Conservation (phyloP, 2,329 filamentous ascomycete species). For the Arthrobotrys megalospora region DNA sequence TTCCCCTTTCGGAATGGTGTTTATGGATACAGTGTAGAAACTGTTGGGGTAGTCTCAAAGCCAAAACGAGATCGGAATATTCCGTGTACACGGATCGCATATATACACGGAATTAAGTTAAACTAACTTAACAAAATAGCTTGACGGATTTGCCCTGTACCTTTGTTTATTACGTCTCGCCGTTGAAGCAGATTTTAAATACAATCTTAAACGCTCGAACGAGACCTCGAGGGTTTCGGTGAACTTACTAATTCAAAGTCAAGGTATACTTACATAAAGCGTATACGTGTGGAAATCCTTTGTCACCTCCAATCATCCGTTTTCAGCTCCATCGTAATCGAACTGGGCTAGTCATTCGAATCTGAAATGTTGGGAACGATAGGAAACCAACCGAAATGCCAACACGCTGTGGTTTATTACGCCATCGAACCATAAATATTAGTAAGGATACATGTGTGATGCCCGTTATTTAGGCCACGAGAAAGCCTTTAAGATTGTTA, state of each 20-base stretch:
- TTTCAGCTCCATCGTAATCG: background rate
- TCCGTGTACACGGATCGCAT: background rate
- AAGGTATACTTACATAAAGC: background rate
- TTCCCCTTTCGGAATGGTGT: background rate
- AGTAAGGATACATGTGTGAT: background rate
- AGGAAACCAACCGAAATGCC: background rate
- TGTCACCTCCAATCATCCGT: background rate
- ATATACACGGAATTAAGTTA: too few species aligned
- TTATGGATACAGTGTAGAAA: background rate
- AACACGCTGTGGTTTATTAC: background rate
- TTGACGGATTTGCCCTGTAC: background rate
- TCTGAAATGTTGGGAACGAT: constrained; percentile 3
- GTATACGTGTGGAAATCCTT: background rate
- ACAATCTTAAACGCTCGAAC: background rate
- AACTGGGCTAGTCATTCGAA: background rate
- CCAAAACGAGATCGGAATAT: background rate
- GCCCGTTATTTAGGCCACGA: background rate
- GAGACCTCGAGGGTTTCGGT: background rate
- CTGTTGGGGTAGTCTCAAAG: background rate
- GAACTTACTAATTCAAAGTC: background rate
- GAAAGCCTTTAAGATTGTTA: background rate
- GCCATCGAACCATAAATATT: background rate
- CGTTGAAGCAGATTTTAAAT: background rate
- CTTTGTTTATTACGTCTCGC: background rate
- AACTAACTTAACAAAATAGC: background rate